Evolutionary conservation across 331 rosid genomes (phyloP), one percentile per base, ranked within the genome.

Genomic region (Acacia concinna): DNA sequence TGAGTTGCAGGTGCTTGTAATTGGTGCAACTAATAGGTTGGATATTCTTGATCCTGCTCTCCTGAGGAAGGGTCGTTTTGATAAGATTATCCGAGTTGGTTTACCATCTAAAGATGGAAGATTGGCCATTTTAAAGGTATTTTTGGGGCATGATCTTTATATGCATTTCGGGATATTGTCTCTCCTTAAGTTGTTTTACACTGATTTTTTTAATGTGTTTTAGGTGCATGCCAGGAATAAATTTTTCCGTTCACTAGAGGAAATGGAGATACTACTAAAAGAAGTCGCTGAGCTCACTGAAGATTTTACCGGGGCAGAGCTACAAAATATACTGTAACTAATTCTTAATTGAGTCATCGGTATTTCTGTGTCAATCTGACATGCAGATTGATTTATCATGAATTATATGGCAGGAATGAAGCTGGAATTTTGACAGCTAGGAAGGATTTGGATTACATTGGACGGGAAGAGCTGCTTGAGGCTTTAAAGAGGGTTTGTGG

Each of bases 371-470:
- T 27, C 74, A 44, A 43, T 30, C 27, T 69, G 25, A 44, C 25
- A 6, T 27, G 38, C 14, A 7, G 15, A 27, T 81, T 89, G 76
- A 88, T 32, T 27, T 79, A 82, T 74, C 80, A 77, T 71, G 47
- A 67, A 63, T 78, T 47, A 40, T 78, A 80, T 87, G 79, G 76
- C 97, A 95, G 99, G 89, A 95, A 95, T 56, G 99, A 95, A 88
- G 99, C 99, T 82, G 99, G 99, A 81, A 95, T 95, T 84, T 92
- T 95, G 92, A 95, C 99, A 43, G 97, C 99, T 78, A 88, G 99
- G 88, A 95, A 95, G 83, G 99, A 95, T 88, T 82, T 91, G 73
- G 99, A 93, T 81, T 86, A 82, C 87, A 95, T 95, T 77, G 97
- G 97, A 40, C 88, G 86, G 63, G 99, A 92, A 52, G 99, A 95